Conservation (phyloP, 371 early-diverging fungal species). For the Mortierella sp. region DNA sequence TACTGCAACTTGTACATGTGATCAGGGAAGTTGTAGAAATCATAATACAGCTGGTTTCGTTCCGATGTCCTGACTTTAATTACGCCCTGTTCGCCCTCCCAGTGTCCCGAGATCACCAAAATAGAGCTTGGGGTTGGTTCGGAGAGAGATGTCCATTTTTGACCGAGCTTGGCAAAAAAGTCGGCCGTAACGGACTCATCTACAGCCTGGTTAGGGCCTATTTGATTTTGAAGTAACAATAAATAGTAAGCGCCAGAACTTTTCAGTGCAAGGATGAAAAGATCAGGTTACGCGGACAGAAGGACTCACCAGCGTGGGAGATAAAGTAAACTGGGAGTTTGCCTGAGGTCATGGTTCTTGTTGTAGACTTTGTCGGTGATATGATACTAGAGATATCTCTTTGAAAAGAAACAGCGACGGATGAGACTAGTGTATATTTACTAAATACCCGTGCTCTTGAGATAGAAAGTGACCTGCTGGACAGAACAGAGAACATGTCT, state of each 20-base stretch:
- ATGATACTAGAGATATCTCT: neutral
- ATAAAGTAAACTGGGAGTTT: conserved; percentile 48
- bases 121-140: conserved; percentile 38
- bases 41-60: conserved; percentile 60
- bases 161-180: conserved; percentile 43
- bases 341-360: conserved; percentile 27
- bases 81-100: conserved; percentile 50
- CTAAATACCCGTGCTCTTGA: too few species aligned
- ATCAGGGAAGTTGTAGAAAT: conserved; percentile 73
- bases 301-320: conserved; percentile 45
- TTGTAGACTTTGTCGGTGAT: neutral
- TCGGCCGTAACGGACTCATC: conserved; percentile 41
- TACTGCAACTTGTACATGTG: conserved; percentile 68
- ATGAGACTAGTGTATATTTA: neutral
- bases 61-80: conserved; percentile 46
- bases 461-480: neutral
- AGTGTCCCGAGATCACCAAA: conserved; percentile 52
- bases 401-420: neutral
- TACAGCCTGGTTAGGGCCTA: conserved; percentile 51
- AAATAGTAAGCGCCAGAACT: too few species aligned
- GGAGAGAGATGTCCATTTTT: conserved; percentile 40
- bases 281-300: too few species aligned
- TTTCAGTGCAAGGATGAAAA: too few species aligned
- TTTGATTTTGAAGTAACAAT: neutral
- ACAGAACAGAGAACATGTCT: neutral